Percentiles rank a stretch among this genome's conserved stretches.
These are phyloP conservation scores for Ensete ventricosum DNA, from an alignment of 176 grass and related monocot genomes.

Conservation along the genomic window DNA sequence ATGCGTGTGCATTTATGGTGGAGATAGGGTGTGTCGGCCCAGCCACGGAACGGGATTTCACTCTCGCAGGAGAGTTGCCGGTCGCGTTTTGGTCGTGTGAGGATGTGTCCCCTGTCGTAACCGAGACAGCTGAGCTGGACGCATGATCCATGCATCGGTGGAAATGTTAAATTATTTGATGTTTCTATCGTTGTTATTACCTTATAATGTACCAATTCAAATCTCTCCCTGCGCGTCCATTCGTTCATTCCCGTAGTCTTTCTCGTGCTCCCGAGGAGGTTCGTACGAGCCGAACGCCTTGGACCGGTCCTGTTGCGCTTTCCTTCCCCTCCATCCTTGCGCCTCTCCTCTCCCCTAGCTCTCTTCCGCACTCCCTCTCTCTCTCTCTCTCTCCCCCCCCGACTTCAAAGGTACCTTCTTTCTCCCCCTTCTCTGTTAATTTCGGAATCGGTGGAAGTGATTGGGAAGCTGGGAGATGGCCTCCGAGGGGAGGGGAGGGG, in stretches of 20 bases:
- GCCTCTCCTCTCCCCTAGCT: background rate
- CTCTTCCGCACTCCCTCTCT: background rate
- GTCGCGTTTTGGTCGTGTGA: too few relatives aligned
- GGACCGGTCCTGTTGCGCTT: background rate
- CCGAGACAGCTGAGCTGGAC: too few relatives aligned
- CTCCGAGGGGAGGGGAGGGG: background rate
- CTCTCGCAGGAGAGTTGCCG: too few relatives aligned
- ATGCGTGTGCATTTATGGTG: too few relatives aligned
- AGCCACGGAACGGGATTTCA: too few relatives aligned
- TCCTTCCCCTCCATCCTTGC: background rate
- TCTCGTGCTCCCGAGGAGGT: background rate
- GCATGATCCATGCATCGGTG: too few relatives aligned
- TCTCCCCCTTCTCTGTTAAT: background rate
- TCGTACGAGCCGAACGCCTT: background rate
- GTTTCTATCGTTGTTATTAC: too few relatives aligned
- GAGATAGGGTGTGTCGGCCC: too few relatives aligned
- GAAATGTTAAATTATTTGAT: too few relatives aligned
- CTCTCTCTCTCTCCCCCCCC: background rate
- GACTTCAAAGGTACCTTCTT: background rate
- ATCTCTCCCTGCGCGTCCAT: too few relatives aligned
- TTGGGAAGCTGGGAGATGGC: background rate
- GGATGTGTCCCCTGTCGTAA: too few relatives aligned
- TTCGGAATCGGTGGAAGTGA: background rate
- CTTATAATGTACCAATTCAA: too few relatives aligned
- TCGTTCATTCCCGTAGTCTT: background rate